Evolutionary conservation across 1,284 basidiomycete genomes (phyloP), one percentile per base, ranked within the genome.

Genomic region (Ustilago shanxiensis): DNA sequence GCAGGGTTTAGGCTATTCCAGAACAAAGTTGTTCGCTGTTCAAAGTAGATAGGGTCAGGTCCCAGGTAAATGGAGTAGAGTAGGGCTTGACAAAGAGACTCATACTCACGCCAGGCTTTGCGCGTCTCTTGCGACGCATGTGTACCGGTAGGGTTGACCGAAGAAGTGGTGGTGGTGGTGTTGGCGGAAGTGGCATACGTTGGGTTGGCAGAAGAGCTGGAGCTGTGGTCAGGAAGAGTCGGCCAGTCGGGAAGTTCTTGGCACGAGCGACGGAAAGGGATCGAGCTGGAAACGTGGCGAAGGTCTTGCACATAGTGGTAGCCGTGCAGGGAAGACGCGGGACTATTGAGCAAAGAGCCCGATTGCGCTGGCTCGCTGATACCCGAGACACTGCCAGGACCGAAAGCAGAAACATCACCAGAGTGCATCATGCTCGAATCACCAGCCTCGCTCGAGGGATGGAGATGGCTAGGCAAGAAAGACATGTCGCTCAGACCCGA

Each of bases 71-170:
- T 59, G 28, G 62, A 61, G 45, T 58, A 49, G 29, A 73, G 60
- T 39, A 65, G 50, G 31, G 64, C 66, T 33, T 66, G 63, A 58
- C 66, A 72, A n/a, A 72, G 52, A 52, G 54, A 60, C 41, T 69
- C 65, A 57, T 68, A 73, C 65, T 73, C 65, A 62, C 65, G 57
- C 75, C 75, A 77, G 33, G 75, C 66, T 45, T 68, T 77, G 47
- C 69, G 64, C 49, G 64, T 52, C 49, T 62, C 28, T 33, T 65
- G 53, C 26, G 62, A 47, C 39, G 65, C 28, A 20, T 55, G 10
- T 6, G 31, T 55, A 13, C 63, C 52, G 4, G 54, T 29, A 20
- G 53, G 7, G 22, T 55, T 47, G 26, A 44, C 22, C 29, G 56
- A 44, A 14, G 44, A 37, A 33, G 49, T 22, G 24, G 58, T 53